phyloP scores from a whole-genome alignment of 148 eudicot species.

The Heliosperma pusillum region DNA sequence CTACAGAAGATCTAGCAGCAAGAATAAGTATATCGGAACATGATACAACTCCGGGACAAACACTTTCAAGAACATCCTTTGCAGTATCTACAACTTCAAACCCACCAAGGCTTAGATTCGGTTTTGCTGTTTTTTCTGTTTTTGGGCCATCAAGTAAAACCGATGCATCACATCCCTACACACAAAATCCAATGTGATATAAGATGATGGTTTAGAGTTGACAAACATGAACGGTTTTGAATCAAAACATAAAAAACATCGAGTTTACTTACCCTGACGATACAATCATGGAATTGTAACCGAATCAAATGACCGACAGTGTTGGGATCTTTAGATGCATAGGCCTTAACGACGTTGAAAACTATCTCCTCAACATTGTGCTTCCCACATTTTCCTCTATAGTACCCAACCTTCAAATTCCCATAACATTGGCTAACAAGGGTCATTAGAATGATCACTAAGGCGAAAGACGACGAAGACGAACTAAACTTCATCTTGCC shows the following conservation, averaged over 20 bases:
- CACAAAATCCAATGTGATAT: not conserved
- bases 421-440: constrained; percentile 37
- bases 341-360: constrained; percentile 13
- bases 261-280: constrained; percentile 18
- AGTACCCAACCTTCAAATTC: constrained; percentile 36
- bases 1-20: constrained; percentile 38
- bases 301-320: constrained; percentile 15
- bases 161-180: constrained; percentile 23
- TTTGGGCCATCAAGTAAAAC: constrained; percentile 18
- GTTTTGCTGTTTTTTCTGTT: constrained; percentile 16
- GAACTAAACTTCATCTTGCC: constrained; percentile 25
- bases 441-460: constrained; percentile 33
- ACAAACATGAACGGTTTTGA: too few relatives aligned
- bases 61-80: constrained; percentile 33
- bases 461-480: constrained; percentile 21
- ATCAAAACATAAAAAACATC: not conserved
- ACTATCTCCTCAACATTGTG: constrained; percentile 15
- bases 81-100: constrained; percentile 13
- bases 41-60: constrained; percentile 44
- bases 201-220: not conserved
- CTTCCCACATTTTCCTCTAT: constrained; percentile 40
- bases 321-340: not conserved
- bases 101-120: constrained; percentile 18
- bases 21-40: constrained; percentile 43
- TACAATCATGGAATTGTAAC: constrained; percentile 20